Percentiles rank a stretch among this genome's conserved stretches.
Conservation (phyloP, 352 stramenopile species). For the Globisporangium rhizosaccharum region DNA sequence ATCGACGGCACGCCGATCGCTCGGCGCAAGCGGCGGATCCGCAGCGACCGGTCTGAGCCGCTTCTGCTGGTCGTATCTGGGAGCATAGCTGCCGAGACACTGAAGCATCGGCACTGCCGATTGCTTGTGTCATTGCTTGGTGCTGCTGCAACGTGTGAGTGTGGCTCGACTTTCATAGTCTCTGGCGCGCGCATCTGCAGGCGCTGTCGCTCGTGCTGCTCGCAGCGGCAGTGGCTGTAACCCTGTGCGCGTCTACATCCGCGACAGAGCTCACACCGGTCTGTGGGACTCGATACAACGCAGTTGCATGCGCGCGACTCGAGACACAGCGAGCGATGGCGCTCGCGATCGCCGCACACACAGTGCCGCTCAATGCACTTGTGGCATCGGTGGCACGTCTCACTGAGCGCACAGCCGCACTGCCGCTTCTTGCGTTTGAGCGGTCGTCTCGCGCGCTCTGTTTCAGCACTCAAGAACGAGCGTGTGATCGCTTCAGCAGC, state of each 20-base stretch:
- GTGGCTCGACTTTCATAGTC: slow-evolving; percentile 11
- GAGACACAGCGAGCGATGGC: slow-evolving; percentile 24
- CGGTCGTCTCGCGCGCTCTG: not conserved
- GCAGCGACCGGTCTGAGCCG: slow-evolving; percentile 18
- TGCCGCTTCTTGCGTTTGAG: slow-evolving; percentile 16
- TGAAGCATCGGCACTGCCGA: slow-evolving; percentile 35
- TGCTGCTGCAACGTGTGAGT: not conserved
- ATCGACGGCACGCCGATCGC: slow-evolving; percentile 31
- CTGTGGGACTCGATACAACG: slow-evolving; percentile 14
- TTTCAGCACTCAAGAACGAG: slow-evolving; percentile 2
- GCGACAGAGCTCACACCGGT: slow-evolving; percentile 46
- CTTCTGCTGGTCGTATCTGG: not conserved
- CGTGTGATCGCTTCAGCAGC: slow-evolving; percentile 7
- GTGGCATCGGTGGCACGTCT: slow-evolving; percentile 44
- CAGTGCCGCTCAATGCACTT: slow-evolving; percentile 63
- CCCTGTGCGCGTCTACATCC: slow-evolving; percentile 35
- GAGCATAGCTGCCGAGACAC: slow-evolving; percentile 6
- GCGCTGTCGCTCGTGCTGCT: slow-evolving; percentile 34
- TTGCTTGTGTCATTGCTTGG: not conserved
- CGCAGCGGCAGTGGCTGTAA: slow-evolving; percentile 58
- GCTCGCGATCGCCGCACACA: slow-evolving; percentile 28
- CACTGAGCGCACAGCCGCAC: slow-evolving; percentile 44
- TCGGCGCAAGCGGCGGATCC: slow-evolving; percentile 29
- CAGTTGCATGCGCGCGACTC: slow-evolving; percentile 71
- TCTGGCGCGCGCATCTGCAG: slow-evolving; percentile 12